phyloP scores from a whole-genome alignment of 140 eudicot genomes.

The Flaveria floridana region DNA sequence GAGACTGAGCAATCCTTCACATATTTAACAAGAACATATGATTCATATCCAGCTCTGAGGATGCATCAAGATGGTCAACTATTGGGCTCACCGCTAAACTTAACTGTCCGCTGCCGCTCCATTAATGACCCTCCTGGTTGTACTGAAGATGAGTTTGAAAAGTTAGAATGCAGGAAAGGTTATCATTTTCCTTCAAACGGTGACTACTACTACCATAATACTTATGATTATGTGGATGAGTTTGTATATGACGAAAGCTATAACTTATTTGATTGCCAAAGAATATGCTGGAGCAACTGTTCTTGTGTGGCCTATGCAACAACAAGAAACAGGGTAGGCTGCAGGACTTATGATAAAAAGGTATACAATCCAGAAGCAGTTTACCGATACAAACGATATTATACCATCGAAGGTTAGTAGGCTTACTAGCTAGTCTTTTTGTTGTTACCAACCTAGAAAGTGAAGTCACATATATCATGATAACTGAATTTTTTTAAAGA shows the following conservation, averaged over 20 bases:
- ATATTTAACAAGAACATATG: conserved; percentile 22
- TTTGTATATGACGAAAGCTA: conserved; percentile 25
- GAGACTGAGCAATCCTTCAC: conserved; percentile 38
- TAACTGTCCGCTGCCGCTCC: background rate
- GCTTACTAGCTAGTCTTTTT: background rate
- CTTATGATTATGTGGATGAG: conserved; percentile 17
- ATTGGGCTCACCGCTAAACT: background rate
- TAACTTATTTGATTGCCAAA: conserved; percentile 39
- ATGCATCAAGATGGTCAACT: conserved; percentile 26
- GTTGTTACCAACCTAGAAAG: too few species aligned
- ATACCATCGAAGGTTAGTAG: background rate
- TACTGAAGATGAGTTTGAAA: conserved; percentile 24
- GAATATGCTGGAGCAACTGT: conserved; percentile 38
- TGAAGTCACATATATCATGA: background rate
- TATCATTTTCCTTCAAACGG: background rate
- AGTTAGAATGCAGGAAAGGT: conserved; percentile 34
- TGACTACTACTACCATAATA: background rate
- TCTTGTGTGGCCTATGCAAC: conserved; percentile 42
- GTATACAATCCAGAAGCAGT: conserved; percentile 2
- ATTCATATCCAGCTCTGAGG: conserved; percentile 29
- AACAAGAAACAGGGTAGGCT: conserved; percentile 31
- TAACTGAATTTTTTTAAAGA: background rate
- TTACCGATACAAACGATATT: background rate
- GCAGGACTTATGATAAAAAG: conserved; percentile 33
- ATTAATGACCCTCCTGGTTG: conserved; percentile 35